phyloP scores from a whole-genome alignment of 305 asterid genomes.

The Fraxinus paxiana region DNA sequence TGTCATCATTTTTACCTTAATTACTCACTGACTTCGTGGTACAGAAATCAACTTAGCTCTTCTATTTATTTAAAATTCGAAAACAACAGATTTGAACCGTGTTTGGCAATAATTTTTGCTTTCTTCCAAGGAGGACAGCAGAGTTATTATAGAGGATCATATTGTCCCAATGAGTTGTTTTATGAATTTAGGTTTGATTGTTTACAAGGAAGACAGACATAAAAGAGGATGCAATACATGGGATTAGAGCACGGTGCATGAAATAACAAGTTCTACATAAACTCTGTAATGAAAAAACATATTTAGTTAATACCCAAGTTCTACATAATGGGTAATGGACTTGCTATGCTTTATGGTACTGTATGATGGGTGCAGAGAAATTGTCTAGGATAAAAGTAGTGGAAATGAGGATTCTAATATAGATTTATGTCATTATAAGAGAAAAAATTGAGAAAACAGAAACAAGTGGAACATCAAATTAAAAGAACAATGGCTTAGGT shows the following conservation, averaged over 20 bases:
- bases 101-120: not conserved
- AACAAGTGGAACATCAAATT: not conserved
- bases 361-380: not conserved
- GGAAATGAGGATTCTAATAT: not conserved
- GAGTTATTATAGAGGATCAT: not conserved
- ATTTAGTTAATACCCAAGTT: not conserved
- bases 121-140: not conserved
- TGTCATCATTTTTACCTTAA: conserved; percentile 3
- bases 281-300: not conserved
- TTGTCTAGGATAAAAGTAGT: not conserved
- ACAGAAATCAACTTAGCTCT: not conserved
- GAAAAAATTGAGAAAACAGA: not conserved
- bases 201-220: not conserved
- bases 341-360: not conserved
- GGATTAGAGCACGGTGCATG: not conserved
- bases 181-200: not conserved
- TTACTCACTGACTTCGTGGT: conserved; percentile 6
- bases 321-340: not conserved
- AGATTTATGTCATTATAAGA: not conserved
- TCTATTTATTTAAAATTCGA: conserved; percentile 8
- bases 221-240: not conserved
- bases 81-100: not conserved
- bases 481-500: not conserved
- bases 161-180: not conserved
- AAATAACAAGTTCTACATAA: not conserved